Percentiles rank a stretch among this genome's conserved stretches.
Evolutionary conservation across 352 stramenopile species (phyloP).

Genomic region (Halophytophthora polymorphica): DNA sequence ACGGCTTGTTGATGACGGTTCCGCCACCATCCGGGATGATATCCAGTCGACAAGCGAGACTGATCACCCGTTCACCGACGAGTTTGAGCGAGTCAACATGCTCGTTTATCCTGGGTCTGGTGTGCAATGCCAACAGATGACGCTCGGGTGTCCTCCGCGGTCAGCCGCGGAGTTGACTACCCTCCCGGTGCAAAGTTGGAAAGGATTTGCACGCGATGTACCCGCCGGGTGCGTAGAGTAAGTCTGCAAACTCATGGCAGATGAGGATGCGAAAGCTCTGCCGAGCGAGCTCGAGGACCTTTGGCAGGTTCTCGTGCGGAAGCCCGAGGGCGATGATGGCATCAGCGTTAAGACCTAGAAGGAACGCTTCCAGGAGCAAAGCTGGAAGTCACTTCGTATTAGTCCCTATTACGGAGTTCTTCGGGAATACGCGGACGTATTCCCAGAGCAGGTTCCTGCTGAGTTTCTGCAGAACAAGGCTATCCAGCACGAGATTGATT

Average conservation of each 20-base stretch:
- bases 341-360: not conserved
- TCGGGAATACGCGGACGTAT: not conserved
- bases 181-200: not conserved
- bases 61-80: not conserved
- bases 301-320: not conserved
- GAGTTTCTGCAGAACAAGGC: constrained; percentile 2
- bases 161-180: constrained; percentile 2
- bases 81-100: not conserved
- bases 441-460: constrained; percentile 1
- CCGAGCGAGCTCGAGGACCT: not conserved
- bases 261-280: not conserved
- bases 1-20: no score
- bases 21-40: no score
- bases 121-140: constrained; percentile 1
- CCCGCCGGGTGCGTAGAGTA: constrained; percentile 1
- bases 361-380: constrained; percentile 1
- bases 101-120: not conserved
- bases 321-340: not conserved
- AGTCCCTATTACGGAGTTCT: constrained; percentile 1
- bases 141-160: not conserved
- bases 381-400: not conserved
- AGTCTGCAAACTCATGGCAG: not conserved
- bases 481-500: constrained; percentile 1
- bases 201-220: constrained; percentile 3
- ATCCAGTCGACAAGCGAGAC: no score